Evolutionary conservation across 106 monocot species (phyloP).

Genomic region (Apostasia shenzhenica): DNA sequence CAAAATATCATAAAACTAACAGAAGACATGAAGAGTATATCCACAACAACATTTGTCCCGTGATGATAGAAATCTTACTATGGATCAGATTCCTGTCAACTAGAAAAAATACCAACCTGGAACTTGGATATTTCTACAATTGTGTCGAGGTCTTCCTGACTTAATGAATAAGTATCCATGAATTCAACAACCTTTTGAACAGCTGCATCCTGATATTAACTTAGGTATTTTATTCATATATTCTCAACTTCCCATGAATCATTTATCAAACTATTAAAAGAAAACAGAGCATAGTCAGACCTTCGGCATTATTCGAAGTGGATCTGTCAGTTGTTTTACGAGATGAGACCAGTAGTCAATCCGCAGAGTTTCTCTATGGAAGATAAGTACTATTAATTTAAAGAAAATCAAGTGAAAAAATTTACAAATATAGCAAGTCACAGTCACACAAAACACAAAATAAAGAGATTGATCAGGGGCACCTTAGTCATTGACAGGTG

Average conservation of each 20-base stretch:
- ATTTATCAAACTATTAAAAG: not conserved
- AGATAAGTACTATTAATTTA: not conserved
- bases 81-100: not conserved
- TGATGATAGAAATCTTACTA: not conserved
- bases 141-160: constrained; percentile 86
- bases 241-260: not conserved
- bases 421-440: not conserved
- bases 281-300: constrained; percentile 17
- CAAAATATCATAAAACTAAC: not conserved
- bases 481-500: too few relatives aligned
- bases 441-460: not conserved
- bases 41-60: too few relatives aligned
- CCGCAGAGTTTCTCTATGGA: constrained; percentile 52
- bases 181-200: constrained; percentile 84
- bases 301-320: constrained; percentile 63
- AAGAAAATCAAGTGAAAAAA: not conserved
- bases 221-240: too few relatives aligned
- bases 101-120: constrained; percentile 32
- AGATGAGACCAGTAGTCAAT: constrained; percentile 76
- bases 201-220: constrained; percentile 62
- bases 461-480: too few relatives aligned
- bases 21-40: not conserved
- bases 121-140: constrained; percentile 82
- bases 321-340: constrained; percentile 62
- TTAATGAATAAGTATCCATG: constrained; percentile 91